phyloP scores from a whole-genome alignment of 176 grass and related monocot species.

The Lolium perenne region DNA sequence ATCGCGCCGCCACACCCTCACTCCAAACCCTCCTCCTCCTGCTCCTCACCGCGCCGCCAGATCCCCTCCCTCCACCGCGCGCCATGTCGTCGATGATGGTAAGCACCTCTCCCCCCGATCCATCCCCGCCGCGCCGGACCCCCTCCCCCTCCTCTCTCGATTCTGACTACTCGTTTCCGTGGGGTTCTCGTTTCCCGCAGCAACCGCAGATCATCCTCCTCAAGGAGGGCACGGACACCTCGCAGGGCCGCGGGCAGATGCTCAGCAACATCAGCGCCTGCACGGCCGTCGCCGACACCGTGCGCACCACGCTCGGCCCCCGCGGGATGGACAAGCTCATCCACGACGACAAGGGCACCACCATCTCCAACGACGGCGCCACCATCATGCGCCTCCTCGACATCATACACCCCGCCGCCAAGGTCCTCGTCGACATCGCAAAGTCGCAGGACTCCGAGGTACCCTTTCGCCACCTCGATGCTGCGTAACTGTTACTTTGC shows the following conservation, averaged over 20 bases:
- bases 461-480: not conserved
- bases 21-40: conserved; percentile 6
- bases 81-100: conserved; percentile 68
- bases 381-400: conserved; percentile 96
- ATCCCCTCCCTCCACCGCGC: not conserved
- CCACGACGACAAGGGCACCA: conserved; percentile 90
- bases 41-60: not conserved
- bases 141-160: not conserved
- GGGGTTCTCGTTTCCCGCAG: conserved; percentile 40
- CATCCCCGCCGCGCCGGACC: not conserved
- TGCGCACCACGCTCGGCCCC: conserved; percentile 89
- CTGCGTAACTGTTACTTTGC: too few relatives aligned
- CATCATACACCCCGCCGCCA: conserved; percentile 86
- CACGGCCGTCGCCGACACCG: conserved; percentile 76
- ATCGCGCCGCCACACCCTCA: too few relatives aligned
- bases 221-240: conserved; percentile 97
- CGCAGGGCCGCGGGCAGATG: conserved; percentile 85
- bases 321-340: conserved; percentile 98
- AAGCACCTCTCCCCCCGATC: not conserved
- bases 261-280: conserved; percentile 98
- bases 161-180: not conserved
- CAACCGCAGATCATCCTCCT: conserved; percentile 99
- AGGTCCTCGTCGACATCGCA: conserved; percentile 80
- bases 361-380: conserved; percentile 96
- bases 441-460: conserved; percentile 91